These are phyloP conservation scores for Tetracladium setigerum DNA, from an alignment of 495 filamentous ascomycete species.

Conservation along the genomic window DNA sequence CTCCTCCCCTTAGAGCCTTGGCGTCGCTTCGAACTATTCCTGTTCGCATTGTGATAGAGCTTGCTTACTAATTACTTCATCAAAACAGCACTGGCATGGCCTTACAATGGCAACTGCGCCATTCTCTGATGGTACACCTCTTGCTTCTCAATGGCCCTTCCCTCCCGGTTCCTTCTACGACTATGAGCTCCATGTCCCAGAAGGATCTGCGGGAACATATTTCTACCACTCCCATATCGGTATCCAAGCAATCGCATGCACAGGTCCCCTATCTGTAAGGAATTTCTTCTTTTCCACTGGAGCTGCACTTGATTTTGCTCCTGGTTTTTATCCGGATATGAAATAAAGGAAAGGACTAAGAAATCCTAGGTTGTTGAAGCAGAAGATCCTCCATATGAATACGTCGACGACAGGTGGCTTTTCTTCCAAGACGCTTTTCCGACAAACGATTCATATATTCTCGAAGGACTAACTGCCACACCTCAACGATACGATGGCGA, in stretches of 20 bases:
- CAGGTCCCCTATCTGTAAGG: slow-evolving; percentile 41
- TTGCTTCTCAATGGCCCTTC: slow-evolving; percentile 49
- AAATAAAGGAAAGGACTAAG: slow-evolving; percentile 1
- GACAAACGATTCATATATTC: slow-evolving; percentile 34
- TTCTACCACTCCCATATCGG: slow-evolving; percentile 54
- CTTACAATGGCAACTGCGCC: slow-evolving; percentile 42
- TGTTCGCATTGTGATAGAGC: too few species aligned
- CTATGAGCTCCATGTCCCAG: slow-evolving; percentile 43
- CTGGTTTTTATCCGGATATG: slow-evolving; percentile 2
- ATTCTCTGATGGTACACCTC: slow-evolving; percentile 46
- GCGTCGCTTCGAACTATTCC: too few species aligned
- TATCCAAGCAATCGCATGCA: slow-evolving; percentile 43
- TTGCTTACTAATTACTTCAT: neutral
- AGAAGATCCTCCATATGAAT: slow-evolving; percentile 31
- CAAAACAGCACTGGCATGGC: slow-evolving; percentile 49
- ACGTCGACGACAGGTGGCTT: slow-evolving; percentile 46
- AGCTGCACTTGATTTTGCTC: neutral
- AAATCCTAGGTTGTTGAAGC: slow-evolving; percentile 30
- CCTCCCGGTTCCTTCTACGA: slow-evolving; percentile 50
- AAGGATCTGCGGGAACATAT: slow-evolving; percentile 45
- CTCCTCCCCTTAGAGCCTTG: too few species aligned
- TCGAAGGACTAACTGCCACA: slow-evolving; percentile 24
- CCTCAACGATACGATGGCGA: slow-evolving; percentile 36
- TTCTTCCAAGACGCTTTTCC: slow-evolving; percentile 42
- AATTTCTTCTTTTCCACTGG: slow-evolving; percentile 43